Percentiles rank a stretch among this genome's conserved stretches.
phyloP scores from a whole-genome alignment of 306 rosid genomes.

The Lithocarpus polystachyus region DNA sequence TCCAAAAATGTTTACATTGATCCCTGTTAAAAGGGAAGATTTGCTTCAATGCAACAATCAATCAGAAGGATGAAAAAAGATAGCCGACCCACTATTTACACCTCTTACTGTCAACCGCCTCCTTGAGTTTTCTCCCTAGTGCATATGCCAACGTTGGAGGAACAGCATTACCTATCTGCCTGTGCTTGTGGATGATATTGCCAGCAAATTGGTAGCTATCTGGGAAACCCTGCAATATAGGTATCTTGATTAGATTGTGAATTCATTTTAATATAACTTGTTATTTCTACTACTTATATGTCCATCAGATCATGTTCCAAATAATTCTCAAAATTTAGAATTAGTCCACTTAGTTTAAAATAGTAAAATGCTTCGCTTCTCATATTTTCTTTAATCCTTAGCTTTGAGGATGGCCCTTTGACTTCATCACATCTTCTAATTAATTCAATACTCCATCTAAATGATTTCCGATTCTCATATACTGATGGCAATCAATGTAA shows the following conservation, averaged over 20 bases:
- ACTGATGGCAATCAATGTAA: slow-evolving; percentile 8
- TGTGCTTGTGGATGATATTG: slow-evolving; percentile 72
- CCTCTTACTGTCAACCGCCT: slow-evolving; percentile 53
- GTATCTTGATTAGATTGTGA: not conserved
- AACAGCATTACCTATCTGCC: slow-evolving; percentile 98
- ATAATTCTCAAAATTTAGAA: not conserved
- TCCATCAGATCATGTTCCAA: not conserved
- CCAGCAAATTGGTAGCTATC: slow-evolving; percentile 73
- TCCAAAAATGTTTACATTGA: not conserved
- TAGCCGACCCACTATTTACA: not conserved
- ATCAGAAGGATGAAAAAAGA: not conserved
- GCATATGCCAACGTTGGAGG: slow-evolving; percentile 96
- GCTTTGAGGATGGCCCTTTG: not conserved
- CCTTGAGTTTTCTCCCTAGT: slow-evolving; percentile 74
- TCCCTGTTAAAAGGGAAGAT: not conserved
- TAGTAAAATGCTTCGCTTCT: not conserved
- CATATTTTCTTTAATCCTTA: not conserved
- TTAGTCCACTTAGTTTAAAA: not conserved
- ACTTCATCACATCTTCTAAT: not conserved
- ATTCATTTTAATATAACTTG: not conserved
- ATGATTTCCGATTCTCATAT: not conserved
- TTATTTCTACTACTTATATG: not conserved
- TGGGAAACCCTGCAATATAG: slow-evolving; percentile 74
- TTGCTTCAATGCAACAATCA: not conserved
- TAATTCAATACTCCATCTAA: not conserved